Evolutionary conservation across 2,329 filamentous ascomycete genomes (phyloP), one percentile per base, ranked within the genome.

Genomic region (Exophiala calicioides): DNA sequence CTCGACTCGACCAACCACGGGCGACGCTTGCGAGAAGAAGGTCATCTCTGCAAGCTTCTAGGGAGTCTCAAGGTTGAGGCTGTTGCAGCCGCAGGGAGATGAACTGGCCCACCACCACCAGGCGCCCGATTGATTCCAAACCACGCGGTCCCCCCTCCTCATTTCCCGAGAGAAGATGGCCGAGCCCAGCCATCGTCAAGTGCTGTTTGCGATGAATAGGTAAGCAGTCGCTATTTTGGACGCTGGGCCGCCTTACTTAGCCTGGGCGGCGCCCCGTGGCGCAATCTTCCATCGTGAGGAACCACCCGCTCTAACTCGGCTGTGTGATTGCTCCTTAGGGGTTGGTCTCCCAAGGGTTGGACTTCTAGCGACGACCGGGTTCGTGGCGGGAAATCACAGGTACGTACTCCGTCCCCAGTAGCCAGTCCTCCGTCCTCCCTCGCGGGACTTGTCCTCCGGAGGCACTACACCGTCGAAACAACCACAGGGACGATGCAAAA

Each of bases 351-450:
- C 1, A 64, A 69, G 39, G 75, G 80, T 53, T 91, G 86, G 85
- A 82, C 78, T 5, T 72, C 80, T 10, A 83, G 80, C 42, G 86
- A 91, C 64, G 88, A 91, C 66, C 75, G 82, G 21, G 85, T 91
- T n/a, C 81, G 87, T 33, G 86, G 86, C 48, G 88, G 88, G 39
- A 76, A 76, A 50, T 88, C 84, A 30, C 68, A 75, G 61, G 73
- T 76, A 65, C 30, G 52, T 55, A 16, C 12, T 12, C 12, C 32
- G 29, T 10, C 36, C 37, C 3, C 15, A 23, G 29, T 33, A 7
- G 13, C 26, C 12, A 16, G 18, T 34, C 10, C 40, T 15, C 18
- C 34, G 6, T 23, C 16, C n/a, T 12, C 27, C 21, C 33, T n/a
- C 18, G 19, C 19, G 21, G 32, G 6, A 9, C 26, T 29, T 29